These are phyloP conservation scores for Colletotrichum sp. DNA, from an alignment of 2,329 filamentous ascomycete genomes.

Conservation along the genomic window DNA sequence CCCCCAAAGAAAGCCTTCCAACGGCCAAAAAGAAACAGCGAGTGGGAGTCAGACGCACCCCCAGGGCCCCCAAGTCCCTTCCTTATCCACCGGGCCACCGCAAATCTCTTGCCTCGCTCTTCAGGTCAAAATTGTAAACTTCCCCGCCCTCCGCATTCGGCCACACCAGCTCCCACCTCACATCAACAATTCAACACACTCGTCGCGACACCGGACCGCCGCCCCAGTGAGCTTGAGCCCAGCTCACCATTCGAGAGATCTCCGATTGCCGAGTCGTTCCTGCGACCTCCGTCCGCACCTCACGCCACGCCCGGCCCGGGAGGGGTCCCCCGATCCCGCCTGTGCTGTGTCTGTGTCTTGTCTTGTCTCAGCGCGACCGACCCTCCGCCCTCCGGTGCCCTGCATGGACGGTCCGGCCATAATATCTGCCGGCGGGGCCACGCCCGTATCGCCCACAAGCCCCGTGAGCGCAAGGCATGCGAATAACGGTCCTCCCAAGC, in stretches of 20 bases:
- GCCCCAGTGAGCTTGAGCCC: constrained; percentile 18
- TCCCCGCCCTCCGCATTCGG: constrained; percentile 24
- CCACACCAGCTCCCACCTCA: constrained; percentile 16
- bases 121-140: constrained; percentile 20
- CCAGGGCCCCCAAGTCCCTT: background rate
- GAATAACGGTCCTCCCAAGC: constrained; percentile 53
- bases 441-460: constrained; percentile 60
- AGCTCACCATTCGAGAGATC: constrained; percentile 16
- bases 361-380: constrained; percentile 18
- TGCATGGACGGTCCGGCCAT: constrained; percentile 54
- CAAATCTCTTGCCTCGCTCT: constrained; percentile 22
- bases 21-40: constrained; percentile 8
- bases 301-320: constrained; percentile 16
- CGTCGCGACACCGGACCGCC: constrained; percentile 25
- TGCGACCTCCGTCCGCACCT: constrained; percentile 12
- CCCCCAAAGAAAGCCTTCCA: background rate
- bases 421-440: constrained; percentile 49
- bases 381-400: constrained; percentile 22
- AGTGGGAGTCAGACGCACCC: background rate
- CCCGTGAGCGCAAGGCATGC: constrained; percentile 58
- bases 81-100: background rate
- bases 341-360: constrained; percentile 10
- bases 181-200: constrained; percentile 16
- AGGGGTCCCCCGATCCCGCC: constrained; percentile 22
- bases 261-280: constrained; percentile 8